A percentile compares a stretch with the other conserved stretches of the same genome.
phyloP scores from a whole-genome alignment of 306 rosid species.

The Myrica gale region DNA sequence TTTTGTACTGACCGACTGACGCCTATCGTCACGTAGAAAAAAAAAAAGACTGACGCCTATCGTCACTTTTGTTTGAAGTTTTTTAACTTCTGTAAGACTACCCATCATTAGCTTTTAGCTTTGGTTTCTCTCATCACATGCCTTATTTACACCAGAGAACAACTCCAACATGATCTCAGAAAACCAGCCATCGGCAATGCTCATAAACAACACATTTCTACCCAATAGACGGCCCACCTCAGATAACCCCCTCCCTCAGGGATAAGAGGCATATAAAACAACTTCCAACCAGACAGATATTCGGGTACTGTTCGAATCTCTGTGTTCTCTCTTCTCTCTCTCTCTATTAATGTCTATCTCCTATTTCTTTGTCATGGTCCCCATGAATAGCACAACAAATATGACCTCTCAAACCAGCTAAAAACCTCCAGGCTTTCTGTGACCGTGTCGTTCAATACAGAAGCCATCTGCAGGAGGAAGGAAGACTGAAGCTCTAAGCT shows the following conservation, averaged over 20 bases:
- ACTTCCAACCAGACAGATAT: too few species aligned
- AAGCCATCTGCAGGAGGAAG: constrained; percentile 22
- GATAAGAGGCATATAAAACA: too few species aligned
- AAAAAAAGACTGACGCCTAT: not conserved
- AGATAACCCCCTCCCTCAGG: not conserved
- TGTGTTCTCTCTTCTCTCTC: not conserved
- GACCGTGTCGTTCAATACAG: too few species aligned
- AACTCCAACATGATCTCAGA: not conserved
- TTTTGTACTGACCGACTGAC: not conserved
- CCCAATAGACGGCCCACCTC: too few species aligned
- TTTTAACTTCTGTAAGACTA: not conserved
- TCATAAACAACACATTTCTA: not conserved
- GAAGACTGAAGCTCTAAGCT: constrained; percentile 31
- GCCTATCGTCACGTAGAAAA: not conserved
- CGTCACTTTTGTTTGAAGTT: not conserved
- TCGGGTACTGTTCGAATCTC: too few species aligned
- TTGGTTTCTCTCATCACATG: not conserved
- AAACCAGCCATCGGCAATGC: not conserved
- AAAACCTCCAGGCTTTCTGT: not conserved
- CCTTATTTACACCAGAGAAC: not conserved
- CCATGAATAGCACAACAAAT: not conserved
- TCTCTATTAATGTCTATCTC: not conserved
- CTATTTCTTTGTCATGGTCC: too few species aligned
- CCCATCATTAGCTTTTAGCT: not conserved
- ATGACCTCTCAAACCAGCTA: not conserved